Conservation (phyloP, 345 rosid species). For the Stellera chamaejasme region DNA sequence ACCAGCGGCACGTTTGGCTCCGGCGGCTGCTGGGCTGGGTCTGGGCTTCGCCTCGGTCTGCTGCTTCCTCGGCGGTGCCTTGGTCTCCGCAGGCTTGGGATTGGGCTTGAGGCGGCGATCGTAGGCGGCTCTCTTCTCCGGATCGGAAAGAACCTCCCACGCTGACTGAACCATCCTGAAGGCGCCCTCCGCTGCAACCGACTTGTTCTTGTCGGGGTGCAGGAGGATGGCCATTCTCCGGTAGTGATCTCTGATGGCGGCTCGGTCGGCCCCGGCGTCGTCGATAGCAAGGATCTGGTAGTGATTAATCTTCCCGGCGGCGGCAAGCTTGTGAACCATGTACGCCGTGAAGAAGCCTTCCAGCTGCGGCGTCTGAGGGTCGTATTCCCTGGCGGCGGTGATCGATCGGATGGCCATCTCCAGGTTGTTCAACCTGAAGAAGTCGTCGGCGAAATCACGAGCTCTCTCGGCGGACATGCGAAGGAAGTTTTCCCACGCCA, state of each 20-base stretch:
- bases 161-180: not conserved
- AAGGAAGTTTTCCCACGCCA: too few relatives aligned
- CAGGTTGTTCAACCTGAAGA: not conserved
- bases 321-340: not conserved
- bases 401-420: not conserved
- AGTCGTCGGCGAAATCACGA: too few relatives aligned
- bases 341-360: not conserved
- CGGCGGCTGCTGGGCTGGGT: too few relatives aligned
- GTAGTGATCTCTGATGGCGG: not conserved
- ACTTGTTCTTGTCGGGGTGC: not conserved
- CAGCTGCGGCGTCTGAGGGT: too few relatives aligned
- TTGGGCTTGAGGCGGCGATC: too few relatives aligned
- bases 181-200: not conserved
- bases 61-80: too few relatives aligned
- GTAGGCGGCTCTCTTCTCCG: too few relatives aligned
- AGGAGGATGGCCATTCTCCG: not conserved
- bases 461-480: too few relatives aligned
- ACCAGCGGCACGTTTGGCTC: too few relatives aligned
- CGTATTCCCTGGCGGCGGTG: too few relatives aligned
- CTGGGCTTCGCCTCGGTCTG: too few relatives aligned
- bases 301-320: not conserved
- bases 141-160: not conserved
- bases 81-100: too few relatives aligned
- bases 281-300: not conserved
- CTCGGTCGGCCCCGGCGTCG: not conserved